These are phyloP conservation scores for Talaromyces amestolkiae DNA, from an alignment of 2,329 filamentous ascomycete genomes.

Conservation along the genomic window DNA sequence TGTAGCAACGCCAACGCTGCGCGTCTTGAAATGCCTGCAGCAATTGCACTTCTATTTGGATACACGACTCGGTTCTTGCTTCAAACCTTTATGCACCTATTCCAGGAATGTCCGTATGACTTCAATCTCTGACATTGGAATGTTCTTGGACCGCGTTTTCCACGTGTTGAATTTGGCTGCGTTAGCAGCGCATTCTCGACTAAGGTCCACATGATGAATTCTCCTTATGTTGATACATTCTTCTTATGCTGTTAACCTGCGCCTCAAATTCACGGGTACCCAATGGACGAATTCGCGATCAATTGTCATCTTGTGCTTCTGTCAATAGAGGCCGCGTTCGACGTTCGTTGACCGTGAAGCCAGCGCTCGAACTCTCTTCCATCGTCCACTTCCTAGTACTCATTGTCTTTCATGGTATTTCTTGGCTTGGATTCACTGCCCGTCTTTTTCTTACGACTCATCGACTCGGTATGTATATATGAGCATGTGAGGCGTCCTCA, in stretches of 20 bases:
- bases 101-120: background rate
- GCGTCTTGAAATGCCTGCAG: slow-evolving; percentile 8
- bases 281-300: background rate
- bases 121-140: slow-evolving; percentile 1
- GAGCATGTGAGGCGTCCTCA: background rate
- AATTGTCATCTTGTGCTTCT: background rate
- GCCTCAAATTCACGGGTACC: background rate
- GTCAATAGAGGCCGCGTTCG: background rate
- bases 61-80: background rate
- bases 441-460: background rate
- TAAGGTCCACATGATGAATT: background rate
- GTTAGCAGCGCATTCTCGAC: slow-evolving; percentile 2
- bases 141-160: slow-evolving; percentile 15
- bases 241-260: background rate
- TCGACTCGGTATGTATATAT: background rate
- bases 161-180: slow-evolving; percentile 10
- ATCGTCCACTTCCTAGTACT: background rate
- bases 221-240: slow-evolving; percentile 4
- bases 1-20: slow-evolving; percentile 15
- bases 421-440: background rate
- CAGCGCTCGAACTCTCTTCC: background rate
- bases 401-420: background rate
- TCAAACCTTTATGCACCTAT: background rate
- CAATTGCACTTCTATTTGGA: background rate
- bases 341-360: background rate